Evolutionary conservation across 495 filamentous ascomycete genomes (phyloP).

Genomic region (Poronia punctata): DNA sequence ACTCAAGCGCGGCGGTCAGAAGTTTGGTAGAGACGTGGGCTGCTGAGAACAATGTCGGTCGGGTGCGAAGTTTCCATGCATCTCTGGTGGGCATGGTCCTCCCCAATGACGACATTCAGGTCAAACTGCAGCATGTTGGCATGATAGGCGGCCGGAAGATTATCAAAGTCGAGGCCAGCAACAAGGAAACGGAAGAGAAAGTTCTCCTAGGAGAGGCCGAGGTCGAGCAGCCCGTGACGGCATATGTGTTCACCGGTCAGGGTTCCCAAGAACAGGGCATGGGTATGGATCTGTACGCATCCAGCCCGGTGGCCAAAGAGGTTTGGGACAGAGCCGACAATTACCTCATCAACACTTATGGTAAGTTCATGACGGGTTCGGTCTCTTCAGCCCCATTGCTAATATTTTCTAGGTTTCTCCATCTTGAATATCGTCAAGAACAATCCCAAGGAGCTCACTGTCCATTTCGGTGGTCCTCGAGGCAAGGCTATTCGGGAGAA

Average conservation of each 20-base stretch:
- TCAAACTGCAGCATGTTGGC: constrained; percentile 90
- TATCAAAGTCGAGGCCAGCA: constrained; percentile 93
- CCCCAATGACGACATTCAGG: constrained; percentile 88
- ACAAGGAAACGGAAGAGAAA: constrained; percentile 91
- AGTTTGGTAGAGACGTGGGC: constrained; percentile 99
- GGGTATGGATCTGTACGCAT: constrained; percentile 97
- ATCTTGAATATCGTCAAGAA: constrained; percentile 99
- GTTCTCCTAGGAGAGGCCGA: constrained; percentile 92
- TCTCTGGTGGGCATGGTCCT: constrained; percentile 96
- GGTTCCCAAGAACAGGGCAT: constrained; percentile 98
- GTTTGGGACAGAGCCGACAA: constrained; percentile 98
- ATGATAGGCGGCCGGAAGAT: constrained; percentile 99
- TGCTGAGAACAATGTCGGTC: constrained; percentile 95
- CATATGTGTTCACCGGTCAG: constrained; percentile 97
- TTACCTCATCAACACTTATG: constrained; percentile 98
- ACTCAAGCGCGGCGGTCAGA: constrained; percentile 94
- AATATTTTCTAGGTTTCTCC: constrained; percentile 63
- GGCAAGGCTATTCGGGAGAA: constrained; percentile 97
- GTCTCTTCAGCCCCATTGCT: constrained; percentile 19
- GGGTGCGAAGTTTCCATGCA: constrained; percentile 93
- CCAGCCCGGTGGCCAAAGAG: constrained; percentile 86
- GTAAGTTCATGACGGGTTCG: constrained; percentile 48
- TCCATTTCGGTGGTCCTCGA: constrained; percentile 94
- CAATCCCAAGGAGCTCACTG: constrained; percentile 97
- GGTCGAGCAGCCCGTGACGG: constrained; percentile 94